Conservation (phyloP, 352 stramenopile genomes). For the Phytophthora citrophthora region DNA sequence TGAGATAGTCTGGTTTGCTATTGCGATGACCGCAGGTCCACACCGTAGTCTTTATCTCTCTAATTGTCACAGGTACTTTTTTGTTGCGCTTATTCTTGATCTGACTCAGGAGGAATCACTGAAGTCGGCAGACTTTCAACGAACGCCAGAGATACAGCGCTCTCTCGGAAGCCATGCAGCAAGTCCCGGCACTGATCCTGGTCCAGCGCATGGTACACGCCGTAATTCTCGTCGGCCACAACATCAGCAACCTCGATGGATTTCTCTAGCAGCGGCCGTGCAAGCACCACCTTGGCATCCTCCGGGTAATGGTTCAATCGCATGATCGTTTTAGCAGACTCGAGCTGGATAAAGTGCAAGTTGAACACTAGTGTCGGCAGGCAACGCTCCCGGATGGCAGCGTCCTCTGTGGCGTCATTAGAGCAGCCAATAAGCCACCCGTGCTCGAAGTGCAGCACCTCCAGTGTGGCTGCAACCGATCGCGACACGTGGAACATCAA, state of each 20-base stretch:
- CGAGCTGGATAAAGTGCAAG: conserved; percentile 79
- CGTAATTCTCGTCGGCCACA: conserved; percentile 81
- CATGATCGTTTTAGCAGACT: conserved; percentile 76
- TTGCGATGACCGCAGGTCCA: background rate
- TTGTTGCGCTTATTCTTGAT: conserved; percentile 32
- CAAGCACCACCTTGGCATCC: conserved; percentile 60
- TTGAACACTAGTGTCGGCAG: conserved; percentile 76
- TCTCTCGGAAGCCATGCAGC: conserved; percentile 72
- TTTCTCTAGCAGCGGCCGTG: conserved; percentile 68
- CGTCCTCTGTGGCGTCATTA: conserved; percentile 51
- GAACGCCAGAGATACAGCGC: conserved; percentile 65
- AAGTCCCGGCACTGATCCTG: conserved; percentile 72
- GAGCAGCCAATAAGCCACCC: conserved; percentile 73
- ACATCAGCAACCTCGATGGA: conserved; percentile 79
- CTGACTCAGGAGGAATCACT: conserved; percentile 18
- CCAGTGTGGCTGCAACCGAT: conserved; percentile 55
- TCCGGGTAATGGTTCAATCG: conserved; percentile 73
- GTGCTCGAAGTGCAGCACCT: conserved; percentile 82
- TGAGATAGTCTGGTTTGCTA: too few relatives aligned
- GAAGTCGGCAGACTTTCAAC: conserved; percentile 43
- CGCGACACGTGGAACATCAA: conserved; percentile 80
- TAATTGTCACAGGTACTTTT: conserved; percentile 35
- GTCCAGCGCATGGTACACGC: conserved; percentile 63
- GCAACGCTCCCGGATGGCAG: conserved; percentile 54
- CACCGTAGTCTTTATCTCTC: conserved; percentile 26